Base-by-base conservation (phyloP, 2,329 filamentous ascomycete species). In the Colletotrichum liaoningense region DNA sequence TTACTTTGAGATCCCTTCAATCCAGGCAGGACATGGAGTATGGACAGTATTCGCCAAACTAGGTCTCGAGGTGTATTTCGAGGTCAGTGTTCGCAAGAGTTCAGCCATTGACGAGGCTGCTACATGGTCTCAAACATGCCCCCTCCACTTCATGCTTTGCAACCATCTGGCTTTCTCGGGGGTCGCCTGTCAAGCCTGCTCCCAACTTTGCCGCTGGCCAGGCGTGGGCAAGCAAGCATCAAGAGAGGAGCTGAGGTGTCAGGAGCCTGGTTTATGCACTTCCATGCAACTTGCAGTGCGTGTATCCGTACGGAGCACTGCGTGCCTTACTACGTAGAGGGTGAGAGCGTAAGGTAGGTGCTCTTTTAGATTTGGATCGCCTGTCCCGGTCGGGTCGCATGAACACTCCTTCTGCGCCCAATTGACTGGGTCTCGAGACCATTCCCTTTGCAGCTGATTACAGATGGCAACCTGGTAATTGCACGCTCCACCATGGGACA, bases 401-500 rank as follows among this genome's bases (percentile, higher is more conserved):
- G 71, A 73, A 73, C 62, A 62, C 56, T 73, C 56, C 56, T 49
- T 72, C 69, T 72, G 69, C 64, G 70, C 66, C 70, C 70, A 60
- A 69, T 72, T 64, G 66, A 72, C 66, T 72, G 66, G 70, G 70
- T 66, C 67, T 66, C 60, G 56, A 62, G 71, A 57, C 71, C 62
- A 35, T 73, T 70, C 56, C 67, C 46, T 56, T 73, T 52, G 67
- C 71, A 71, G 71, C 71, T 73, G 71, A 66, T 71, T 73, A 26
- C 71, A 73, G 71, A 71, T 66, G 71, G 71, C 42, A 71, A 71
- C 71, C 67, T 73, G 71, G 71, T 71, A 71, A 73, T 73, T 73
- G 49, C 71, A 71, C 60, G 19, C 67, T 73, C 71, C 71, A 73
- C 71, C 56, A 38, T 30, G 19, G 42, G 57, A 63, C 56, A 38